Conservation (phyloP, 768 basidiomycete genomes). For the Xerocomellus amylosporus region DNA sequence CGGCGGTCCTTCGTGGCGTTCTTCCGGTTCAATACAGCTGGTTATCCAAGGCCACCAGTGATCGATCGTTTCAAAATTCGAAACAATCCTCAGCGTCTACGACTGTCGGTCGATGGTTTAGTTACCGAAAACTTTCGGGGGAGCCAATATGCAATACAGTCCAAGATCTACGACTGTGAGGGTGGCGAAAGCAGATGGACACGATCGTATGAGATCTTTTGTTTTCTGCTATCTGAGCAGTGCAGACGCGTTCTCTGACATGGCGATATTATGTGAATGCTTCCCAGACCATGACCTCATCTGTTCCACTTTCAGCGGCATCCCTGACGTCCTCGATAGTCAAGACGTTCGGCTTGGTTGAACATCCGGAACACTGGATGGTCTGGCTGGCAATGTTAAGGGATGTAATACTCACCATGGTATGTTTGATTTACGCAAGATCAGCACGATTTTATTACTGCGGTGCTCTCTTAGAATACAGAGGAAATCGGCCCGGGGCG, state of each 20-base stretch:
- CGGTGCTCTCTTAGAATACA: slow-evolving; percentile 3
- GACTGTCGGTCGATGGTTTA: slow-evolving; percentile 7
- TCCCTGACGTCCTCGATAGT: background rate
- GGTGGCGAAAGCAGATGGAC: background rate
- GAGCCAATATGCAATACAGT: background rate
- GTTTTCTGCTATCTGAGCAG: background rate
- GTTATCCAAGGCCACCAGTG: background rate
- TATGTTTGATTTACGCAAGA: slow-evolving; percentile 2
- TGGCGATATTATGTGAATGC: background rate
- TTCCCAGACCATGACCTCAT: background rate
- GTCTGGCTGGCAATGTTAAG: slow-evolving; percentile 13
- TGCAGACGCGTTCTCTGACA: slow-evolving; percentile 3
- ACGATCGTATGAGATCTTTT: background rate
- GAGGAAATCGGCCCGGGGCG: background rate
- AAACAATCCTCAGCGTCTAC: background rate
- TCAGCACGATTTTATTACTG: background rate
- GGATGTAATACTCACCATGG: slow-evolving; percentile 3
- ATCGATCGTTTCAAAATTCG: background rate
- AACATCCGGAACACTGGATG: slow-evolving; percentile 24
- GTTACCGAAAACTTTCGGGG: slow-evolving; percentile 4
- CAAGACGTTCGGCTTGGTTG: slow-evolving; percentile 1
- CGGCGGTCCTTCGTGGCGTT: background rate
- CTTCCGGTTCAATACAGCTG: background rate
- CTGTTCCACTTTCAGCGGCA: background rate
- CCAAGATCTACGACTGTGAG: too few relatives aligned